A percentile compares a stretch with the other conserved stretches of the same genome.
Conservation (phyloP, 352 stramenopile species). For the Saprolegnia parasitica region DNA sequence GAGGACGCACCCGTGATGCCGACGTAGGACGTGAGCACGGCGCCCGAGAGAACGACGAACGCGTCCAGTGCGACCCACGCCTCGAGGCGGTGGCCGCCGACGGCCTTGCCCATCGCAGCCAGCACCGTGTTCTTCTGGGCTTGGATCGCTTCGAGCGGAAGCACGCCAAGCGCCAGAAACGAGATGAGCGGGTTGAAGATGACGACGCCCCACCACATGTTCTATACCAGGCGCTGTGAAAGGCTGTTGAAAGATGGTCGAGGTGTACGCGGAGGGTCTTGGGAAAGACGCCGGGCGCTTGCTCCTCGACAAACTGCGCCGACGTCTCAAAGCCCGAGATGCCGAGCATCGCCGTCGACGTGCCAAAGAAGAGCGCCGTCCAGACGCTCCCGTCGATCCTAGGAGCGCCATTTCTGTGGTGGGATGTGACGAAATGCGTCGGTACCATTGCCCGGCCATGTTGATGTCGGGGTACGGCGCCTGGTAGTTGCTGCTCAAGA, state of each 20-base stretch:
- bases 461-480: conserved; percentile 50
- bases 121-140: conserved; percentile 56
- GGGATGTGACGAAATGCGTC: neutral
- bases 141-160: conserved; percentile 65
- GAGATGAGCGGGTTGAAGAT: conserved; percentile 82
- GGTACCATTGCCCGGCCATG: conserved; percentile 42
- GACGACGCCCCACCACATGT: conserved; percentile 72
- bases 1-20: conserved; percentile 41
- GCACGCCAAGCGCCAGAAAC: conserved; percentile 56
- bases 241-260: neutral
- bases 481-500: conserved; percentile 63
- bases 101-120: conserved; percentile 49
- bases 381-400: conserved; percentile 38
- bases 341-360: conserved; percentile 72
- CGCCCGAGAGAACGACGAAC: conserved; percentile 83
- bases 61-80: conserved; percentile 67
- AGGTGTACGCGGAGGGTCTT: conserved; percentile 47
- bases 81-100: conserved; percentile 41
- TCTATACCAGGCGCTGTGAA: conserved; percentile 14
- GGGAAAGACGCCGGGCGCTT: conserved; percentile 64
- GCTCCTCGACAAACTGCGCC: conserved; percentile 84
- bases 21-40: conserved; percentile 79
- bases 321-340: conserved; percentile 87
- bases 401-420: too few species aligned
- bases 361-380: conserved; percentile 67